These are phyloP conservation scores for Trichoderma polysporum DNA, from an alignment of 2,329 filamentous ascomycete genomes.

Conservation along the genomic window DNA sequence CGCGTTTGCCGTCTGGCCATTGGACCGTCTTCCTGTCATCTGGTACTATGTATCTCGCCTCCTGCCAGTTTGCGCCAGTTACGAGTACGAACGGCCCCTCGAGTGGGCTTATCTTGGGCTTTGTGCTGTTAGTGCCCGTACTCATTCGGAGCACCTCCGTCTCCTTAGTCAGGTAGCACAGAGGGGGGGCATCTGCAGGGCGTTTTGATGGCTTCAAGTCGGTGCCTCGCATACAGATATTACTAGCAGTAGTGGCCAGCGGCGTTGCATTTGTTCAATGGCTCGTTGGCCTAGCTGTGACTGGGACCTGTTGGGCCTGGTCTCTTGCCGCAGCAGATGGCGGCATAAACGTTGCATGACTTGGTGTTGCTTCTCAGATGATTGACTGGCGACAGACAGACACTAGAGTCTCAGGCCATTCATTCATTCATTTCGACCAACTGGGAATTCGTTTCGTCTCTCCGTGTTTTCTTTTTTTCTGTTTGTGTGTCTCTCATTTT, in stretches of 20 bases:
- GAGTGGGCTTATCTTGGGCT: neutral
- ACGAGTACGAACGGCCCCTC: slow-evolving; percentile 8
- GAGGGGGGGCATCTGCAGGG: neutral
- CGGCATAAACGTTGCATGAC: neutral
- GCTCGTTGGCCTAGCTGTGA: neutral
- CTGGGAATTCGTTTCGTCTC: neutral
- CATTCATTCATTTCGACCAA: neutral
- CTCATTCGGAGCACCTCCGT: neutral
- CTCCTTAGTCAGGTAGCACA: slow-evolving; percentile 6
- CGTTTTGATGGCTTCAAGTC: neutral
- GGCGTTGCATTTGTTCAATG: neutral
- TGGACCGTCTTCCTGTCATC: neutral
- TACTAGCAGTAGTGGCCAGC: too few species aligned
- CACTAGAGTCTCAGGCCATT: neutral
- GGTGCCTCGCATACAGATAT: neutral
- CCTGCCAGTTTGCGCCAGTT: neutral
- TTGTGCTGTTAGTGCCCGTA: neutral
- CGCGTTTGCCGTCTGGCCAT: neutral
- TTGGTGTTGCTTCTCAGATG: neutral
- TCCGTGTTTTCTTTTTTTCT: neutral
- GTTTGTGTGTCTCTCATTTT: neutral
- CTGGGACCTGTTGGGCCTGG: too few species aligned
- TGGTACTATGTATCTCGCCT: neutral
- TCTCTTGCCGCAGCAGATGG: too few species aligned
- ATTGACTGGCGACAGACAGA: neutral